phyloP scores from a whole-genome alignment of 352 stramenopile genomes.

The Pythium dissimile region DNA sequence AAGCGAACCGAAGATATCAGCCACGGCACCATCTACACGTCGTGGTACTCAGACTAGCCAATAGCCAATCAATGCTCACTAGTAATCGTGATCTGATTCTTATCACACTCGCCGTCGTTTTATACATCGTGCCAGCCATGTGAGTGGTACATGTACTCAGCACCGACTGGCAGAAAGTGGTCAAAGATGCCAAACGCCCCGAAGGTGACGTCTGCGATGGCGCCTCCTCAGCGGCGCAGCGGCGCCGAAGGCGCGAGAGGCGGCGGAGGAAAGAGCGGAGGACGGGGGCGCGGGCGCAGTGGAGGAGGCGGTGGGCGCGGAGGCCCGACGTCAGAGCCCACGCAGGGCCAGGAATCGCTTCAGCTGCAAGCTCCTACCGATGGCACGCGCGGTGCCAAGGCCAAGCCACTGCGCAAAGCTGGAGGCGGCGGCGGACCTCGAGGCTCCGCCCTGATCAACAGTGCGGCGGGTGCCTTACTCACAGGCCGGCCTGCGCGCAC shows the following conservation, averaged over 20 bases:
- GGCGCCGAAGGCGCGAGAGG: slow-evolving; percentile 1
- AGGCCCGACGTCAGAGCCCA: background rate
- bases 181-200: background rate
- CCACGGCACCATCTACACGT: too few species aligned
- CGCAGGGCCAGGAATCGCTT: too few species aligned
- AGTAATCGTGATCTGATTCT: too few species aligned
- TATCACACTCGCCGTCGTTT: too few species aligned
- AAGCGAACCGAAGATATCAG: too few species aligned
- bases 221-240: slow-evolving; percentile 14
- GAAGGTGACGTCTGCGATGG: slow-evolving; percentile 15
- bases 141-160: too few species aligned
- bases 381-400: background rate
- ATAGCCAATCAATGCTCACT: too few species aligned
- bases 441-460: background rate
- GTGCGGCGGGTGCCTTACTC: background rate
- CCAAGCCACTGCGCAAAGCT: slow-evolving; percentile 10
- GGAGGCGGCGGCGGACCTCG: slow-evolving; percentile 5
- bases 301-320: slow-evolving; percentile 5
- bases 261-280: slow-evolving; percentile 3
- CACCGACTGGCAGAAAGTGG: background rate
- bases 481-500: slow-evolving; percentile 32
- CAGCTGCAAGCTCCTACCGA: too few species aligned
- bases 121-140: too few species aligned
- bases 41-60: too few species aligned
- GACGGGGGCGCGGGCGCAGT: slow-evolving; percentile 6